Percentiles rank a stretch among this genome's conserved stretches.
phyloP scores from a whole-genome alignment of 2,329 filamentous ascomycete genomes.

The Coniochaeta sp. region DNA sequence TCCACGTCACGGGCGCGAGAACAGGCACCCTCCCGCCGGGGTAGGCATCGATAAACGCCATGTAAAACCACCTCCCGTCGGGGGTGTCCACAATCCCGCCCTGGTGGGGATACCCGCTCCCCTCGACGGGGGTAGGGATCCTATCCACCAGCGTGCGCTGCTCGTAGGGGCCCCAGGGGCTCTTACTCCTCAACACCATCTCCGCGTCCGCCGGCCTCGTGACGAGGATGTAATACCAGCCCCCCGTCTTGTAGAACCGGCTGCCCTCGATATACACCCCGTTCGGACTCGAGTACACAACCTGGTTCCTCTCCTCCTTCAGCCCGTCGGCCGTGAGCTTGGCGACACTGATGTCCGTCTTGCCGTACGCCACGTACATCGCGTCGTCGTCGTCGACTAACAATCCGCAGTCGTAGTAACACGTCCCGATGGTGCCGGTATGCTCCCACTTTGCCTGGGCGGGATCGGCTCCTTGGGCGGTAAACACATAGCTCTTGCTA shows the following conservation, averaged over 20 bases:
- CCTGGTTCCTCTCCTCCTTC: constrained; percentile 32
- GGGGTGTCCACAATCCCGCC: constrained; percentile 47
- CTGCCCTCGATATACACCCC: constrained; percentile 40
- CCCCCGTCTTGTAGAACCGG: constrained; percentile 51
- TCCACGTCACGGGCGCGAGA: constrained; percentile 44
- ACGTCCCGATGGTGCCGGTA: constrained; percentile 18
- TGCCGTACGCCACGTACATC: constrained; percentile 51
- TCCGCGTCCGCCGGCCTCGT: constrained; percentile 37
- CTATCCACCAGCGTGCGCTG: constrained; percentile 33
- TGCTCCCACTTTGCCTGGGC: constrained; percentile 15
- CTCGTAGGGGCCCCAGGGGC: constrained; percentile 46
- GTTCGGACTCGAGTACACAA: constrained; percentile 31
- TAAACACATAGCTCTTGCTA: constrained; percentile 46
- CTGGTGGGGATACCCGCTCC: constrained; percentile 43
- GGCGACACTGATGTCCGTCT: constrained; percentile 39
- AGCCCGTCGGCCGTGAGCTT: constrained; percentile 42
- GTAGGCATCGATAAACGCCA: constrained; percentile 46
- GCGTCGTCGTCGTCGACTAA: constrained; percentile 51
- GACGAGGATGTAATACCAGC: constrained; percentile 47
- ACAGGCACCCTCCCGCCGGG: constrained; percentile 48
- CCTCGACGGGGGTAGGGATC: constrained; percentile 33
- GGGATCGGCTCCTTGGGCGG: constrained; percentile 29
- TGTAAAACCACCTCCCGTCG: constrained; percentile 48
- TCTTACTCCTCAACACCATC: constrained; percentile 41
- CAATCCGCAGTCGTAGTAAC: constrained; percentile 52